Conservation (phyloP, 2,329 filamentous ascomycete species). For the Clathrospora elynae region DNA sequence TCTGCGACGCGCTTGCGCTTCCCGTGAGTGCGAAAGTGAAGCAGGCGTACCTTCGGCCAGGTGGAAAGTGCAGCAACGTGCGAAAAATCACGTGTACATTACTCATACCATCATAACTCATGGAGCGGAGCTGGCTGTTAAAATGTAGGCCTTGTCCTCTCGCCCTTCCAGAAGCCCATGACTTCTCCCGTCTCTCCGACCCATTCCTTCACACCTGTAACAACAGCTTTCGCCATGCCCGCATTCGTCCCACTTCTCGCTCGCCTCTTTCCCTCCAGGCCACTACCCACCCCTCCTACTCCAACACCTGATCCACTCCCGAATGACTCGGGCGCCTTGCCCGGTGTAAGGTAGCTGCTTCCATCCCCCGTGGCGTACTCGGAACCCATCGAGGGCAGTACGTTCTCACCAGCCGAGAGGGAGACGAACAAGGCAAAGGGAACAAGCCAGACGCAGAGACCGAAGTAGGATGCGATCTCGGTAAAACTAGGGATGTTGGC, state of each 20-base stretch:
- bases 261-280: slow-evolving; percentile 42
- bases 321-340: slow-evolving; percentile 44
- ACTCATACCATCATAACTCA: slow-evolving; percentile 19
- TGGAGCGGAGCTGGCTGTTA: slow-evolving; percentile 13
- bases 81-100: slow-evolving; percentile 6
- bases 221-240: slow-evolving; percentile 63
- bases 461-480: slow-evolving; percentile 95
- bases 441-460: slow-evolving; percentile 93
- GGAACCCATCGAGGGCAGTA: slow-evolving; percentile 87
- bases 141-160: slow-evolving; percentile 57
- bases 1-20: no score
- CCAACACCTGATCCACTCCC: slow-evolving; percentile 41
- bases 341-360: slow-evolving; percentile 55
- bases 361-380: slow-evolving; percentile 69
- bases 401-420: slow-evolving; percentile 90
- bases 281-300: slow-evolving; percentile 19
- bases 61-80: not conserved
- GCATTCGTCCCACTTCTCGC: slow-evolving; percentile 59
- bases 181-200: slow-evolving; percentile 64
- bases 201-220: slow-evolving; percentile 68
- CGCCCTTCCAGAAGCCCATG: slow-evolving; percentile 66
- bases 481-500: slow-evolving; percentile 77
- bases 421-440: slow-evolving; percentile 96
- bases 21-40: no score
- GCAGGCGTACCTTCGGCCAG: not conserved